Evolutionary conservation across 1,284 basidiomycete species (phyloP), one percentile per base, ranked within the genome.

Genomic region (Mixia osmundae): DNA sequence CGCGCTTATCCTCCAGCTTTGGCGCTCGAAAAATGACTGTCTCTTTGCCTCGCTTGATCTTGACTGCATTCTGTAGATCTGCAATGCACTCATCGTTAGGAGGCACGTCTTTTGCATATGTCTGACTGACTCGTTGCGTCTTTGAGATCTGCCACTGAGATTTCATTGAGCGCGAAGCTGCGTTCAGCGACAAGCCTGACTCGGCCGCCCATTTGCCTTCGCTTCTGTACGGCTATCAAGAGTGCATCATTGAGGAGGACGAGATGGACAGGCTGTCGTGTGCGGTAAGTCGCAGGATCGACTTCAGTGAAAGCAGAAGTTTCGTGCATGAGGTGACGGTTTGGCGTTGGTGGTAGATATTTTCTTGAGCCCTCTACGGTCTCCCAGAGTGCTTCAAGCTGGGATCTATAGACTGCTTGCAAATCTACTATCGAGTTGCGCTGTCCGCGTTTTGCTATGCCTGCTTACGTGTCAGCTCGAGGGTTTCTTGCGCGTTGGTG

Each of bases 331-430:
- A 97, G 69, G 52, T 95, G 89, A 38, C 89, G 66, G 3, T 85
- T 87, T 1, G 82, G 72, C 0, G 73, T 74, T 5, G 78, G 73
- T 0, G 87, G 85, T 2, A 87, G 71, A 53, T 89, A 87, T 56
- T 94, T 94, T 46, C 85, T 76, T 0, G 85, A 82, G n/a, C 91
- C 89, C 52, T 94, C 83, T 45, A 97, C 78, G 35, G 76, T 74
- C 4, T 77, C 63, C 60, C 91, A 91, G 0, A 97, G 63, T 2
- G 72, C 70, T 47, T 85, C 78, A 63, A 97, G 76, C 59, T 97
- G 89, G 26, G 76, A 76, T 38, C 76, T 78, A 55, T 97, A 95
- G 44, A 97, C 68, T 33, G 85, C 72, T 38, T 83, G 76, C 22
- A 97, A 68, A 55, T 97, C 87, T 12, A 79, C 76, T 12, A 91